Evolutionary conservation across 1,284 basidiomycete genomes (phyloP).

Genomic region (Tranzscheliella williamsii): DNA sequence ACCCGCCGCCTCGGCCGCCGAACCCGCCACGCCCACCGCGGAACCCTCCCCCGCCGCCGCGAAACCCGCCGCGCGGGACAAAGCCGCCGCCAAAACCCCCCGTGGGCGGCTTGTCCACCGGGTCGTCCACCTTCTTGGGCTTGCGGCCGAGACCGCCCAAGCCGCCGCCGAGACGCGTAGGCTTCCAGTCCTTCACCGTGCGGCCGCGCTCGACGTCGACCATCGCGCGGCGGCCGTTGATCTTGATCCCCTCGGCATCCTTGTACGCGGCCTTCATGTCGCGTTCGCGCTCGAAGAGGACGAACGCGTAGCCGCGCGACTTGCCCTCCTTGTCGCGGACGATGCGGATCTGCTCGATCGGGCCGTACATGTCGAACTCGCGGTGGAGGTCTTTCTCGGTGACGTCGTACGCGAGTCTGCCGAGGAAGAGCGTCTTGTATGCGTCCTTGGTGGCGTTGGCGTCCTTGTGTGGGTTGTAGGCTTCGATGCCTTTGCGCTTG

Average conservation of each 20-base stretch:
- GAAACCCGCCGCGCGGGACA: slow-evolving; percentile 60
- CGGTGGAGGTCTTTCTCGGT: slow-evolving; percentile 87
- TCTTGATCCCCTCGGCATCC: slow-evolving; percentile 95
- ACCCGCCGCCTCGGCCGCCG: slow-evolving; percentile 2
- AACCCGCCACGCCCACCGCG: slow-evolving; percentile 48
- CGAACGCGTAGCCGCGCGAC: slow-evolving; percentile 89
- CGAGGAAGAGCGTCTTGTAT: slow-evolving; percentile 97
- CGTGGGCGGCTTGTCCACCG: not conserved
- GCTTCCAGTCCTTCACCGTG: slow-evolving; percentile 98
- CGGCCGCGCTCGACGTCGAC: slow-evolving; percentile 98
- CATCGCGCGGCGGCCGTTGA: slow-evolving; percentile 89
- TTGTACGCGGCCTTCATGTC: slow-evolving; percentile 98
- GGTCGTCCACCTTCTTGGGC: slow-evolving; percentile 38
- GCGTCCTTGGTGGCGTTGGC: slow-evolving; percentile 93
- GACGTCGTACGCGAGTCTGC: slow-evolving; percentile 81
- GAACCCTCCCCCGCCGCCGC: slow-evolving; percentile 57
- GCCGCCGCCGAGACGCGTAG: slow-evolving; percentile 88
- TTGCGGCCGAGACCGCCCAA: slow-evolving; percentile 78
- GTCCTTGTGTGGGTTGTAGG: slow-evolving; percentile 84
- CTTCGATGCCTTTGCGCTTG: slow-evolving; percentile 12
- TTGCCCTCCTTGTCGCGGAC: slow-evolving; percentile 81
- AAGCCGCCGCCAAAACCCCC: slow-evolving; percentile 11
- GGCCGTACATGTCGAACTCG: slow-evolving; percentile 93
- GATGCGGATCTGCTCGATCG: slow-evolving; percentile 86
- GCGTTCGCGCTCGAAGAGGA: slow-evolving; percentile 94